phyloP scores from a whole-genome alignment of 768 basidiomycete species.

The Crucibulum laeve region DNA sequence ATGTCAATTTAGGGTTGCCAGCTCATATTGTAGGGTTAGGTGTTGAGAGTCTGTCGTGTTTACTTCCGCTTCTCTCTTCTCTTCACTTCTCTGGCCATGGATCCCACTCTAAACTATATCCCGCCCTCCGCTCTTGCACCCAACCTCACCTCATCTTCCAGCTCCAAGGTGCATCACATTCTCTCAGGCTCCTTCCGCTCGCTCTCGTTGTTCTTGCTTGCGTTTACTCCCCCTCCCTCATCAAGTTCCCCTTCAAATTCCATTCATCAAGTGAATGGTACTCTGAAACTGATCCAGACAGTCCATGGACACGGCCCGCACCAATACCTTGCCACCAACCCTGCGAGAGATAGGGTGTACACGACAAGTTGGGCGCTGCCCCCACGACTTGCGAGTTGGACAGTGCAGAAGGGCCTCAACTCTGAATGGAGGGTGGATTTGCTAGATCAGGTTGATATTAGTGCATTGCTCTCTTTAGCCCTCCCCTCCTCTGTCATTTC shows the following conservation, averaged over 20 bases:
- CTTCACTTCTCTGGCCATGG: no score
- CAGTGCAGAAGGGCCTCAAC: constrained; percentile 34
- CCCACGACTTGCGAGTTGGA: constrained; percentile 43
- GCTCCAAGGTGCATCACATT: no score
- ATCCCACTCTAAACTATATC: no score
- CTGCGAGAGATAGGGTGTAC: constrained; percentile 31
- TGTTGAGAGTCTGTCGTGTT: no score
- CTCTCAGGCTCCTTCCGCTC: constrained; percentile 50
- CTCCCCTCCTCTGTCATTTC: constrained; percentile 38
- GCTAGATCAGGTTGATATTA: constrained; percentile 16
- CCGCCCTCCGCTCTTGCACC: no score
- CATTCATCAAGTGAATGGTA: constrained; percentile 13
- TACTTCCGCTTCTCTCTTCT: no score
- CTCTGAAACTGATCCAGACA: constrained; percentile 34
- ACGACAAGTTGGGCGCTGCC: constrained; percentile 49
- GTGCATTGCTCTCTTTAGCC: constrained; percentile 35
- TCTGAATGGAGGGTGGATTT: constrained; percentile 7
- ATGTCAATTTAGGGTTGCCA: no score
- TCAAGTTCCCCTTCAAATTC: constrained; percentile 29
- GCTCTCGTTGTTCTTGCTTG: constrained; percentile 43
- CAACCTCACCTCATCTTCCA: no score
- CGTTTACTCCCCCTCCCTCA: constrained; percentile 38
- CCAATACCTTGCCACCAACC: constrained; percentile 41
- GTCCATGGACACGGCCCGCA: constrained; percentile 45
- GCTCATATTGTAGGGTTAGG: no score